Evolutionary conservation across 805 yeast species (phyloP), one percentile per base, ranked within the genome.

Genomic region (Cyberlindnera meyerae): DNA sequence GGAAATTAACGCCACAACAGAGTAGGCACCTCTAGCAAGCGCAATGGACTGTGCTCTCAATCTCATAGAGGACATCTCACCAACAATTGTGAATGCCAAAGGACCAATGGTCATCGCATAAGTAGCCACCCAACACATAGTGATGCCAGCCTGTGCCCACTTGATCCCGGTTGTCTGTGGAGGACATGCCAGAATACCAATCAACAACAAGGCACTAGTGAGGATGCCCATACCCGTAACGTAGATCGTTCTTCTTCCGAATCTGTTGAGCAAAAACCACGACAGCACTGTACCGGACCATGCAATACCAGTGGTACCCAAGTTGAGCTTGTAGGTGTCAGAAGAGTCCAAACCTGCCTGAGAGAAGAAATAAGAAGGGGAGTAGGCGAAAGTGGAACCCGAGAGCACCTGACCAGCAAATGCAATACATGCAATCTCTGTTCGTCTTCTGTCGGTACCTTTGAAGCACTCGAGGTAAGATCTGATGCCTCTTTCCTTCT

Each of bases 321-420:
- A 44, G 29, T 48, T 65, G 29, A 66, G 60, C 31, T 43, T 40
- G 51, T 67, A 72, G 18, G 40, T 37, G n/a, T 45, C 39, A 5
- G 21, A 25, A 2, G 51, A 24, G 9, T 65, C 53, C 50, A 68
- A 60, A 35, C 78, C 78, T 25, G 77, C 73, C 40, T 68, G 68
- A 24, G 58, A 49, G 48, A 65, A 72, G 55, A 69, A 71, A 47
- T 70, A 72, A 9, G 77, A 65, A 16, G 54, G 49, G 7, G 74
- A 58, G 51, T 67, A 71, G 26, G 70, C 70, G 47, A 68, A 70
- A 3, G 71, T 54, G 5, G 75, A 63, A 39, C 77, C 77, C 24
- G 71, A 63, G 42, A 66, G 54, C 25, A 65, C 59, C 48, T 71
- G 77, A 44, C 64, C 61, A 37, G 65, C 45, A 62, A 71, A 68